Base-by-base conservation (phyloP, 1,139 yeast genomes). In the Diutina ranongensis region DNA sequence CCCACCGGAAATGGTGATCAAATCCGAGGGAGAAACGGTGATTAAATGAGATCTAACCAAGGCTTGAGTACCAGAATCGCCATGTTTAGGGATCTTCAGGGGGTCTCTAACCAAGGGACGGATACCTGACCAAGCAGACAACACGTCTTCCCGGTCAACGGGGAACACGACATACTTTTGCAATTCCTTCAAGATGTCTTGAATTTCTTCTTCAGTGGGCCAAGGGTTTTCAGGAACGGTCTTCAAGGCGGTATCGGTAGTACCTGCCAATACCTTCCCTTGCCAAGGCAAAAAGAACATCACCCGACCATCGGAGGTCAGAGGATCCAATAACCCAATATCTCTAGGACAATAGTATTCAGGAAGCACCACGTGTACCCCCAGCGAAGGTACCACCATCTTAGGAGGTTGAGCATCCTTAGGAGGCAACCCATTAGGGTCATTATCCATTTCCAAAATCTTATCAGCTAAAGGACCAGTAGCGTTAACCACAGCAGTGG, bases 281-380 rank as follows among this genome's bases (percentile, higher is more conserved):
- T 88, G 97, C 97, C 97, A 89, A 56, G 97, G 97, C 63, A 89
- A 72, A 68, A 89, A 89, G 70, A 89, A 89, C 83, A 89, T 85
- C 49, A 89, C 97, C 67, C 97, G 81, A 49, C 97, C 97, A 61
- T 89, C 97, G 40, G 94, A 72, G 46, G 97, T 89, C 45, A 86
- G 76, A 45, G 97, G 95, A 63, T 89, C 97, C 51, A 89, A 73
- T 54, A 89, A 72, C 53, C 97, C 97, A 76, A 87, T 77, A 53
- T 81, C 81, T 60, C 77, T 74, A 48, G 97, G 95, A 61, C 95
- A 83, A 66, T 86, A 89, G 72, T 77, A 88, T 54, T 92, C 95
- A 25, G 97, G 97, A 53, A 89, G 74, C 47, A 89, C 83, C 59
- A 89, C 76, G 64, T 89, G 97, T 46, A 87, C 95, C 64, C 97